A percentile compares a stretch with the other conserved stretches of the same genome.
Evolutionary conservation across 2,329 filamentous ascomycete species (phyloP).

Genomic region (Parastagonospora nodorum): DNA sequence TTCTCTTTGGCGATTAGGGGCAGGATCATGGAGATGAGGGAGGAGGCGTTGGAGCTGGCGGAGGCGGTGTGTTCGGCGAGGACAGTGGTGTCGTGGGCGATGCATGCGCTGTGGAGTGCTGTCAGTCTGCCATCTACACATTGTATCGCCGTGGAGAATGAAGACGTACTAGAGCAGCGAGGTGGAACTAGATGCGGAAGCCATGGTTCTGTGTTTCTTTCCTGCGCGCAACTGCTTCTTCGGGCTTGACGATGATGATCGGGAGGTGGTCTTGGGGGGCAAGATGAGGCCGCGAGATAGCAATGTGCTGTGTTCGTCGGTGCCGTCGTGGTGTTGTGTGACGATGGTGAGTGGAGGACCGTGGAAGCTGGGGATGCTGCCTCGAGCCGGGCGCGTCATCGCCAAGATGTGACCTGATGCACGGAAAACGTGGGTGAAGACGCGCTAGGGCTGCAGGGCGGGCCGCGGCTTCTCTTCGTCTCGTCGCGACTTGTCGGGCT

Average conservation of each 20-base stretch:
- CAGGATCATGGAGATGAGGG: constrained; percentile 89
- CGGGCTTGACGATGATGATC: neutral
- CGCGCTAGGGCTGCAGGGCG: constrained; percentile 11
- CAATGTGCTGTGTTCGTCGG: constrained; percentile 6
- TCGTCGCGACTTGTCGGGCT: neutral
- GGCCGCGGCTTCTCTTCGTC: constrained; percentile 4
- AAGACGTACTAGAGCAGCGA: constrained; percentile 46
- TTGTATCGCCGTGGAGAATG: neutral
- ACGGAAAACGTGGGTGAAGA: constrained; percentile 5
- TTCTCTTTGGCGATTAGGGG: constrained; percentile 81
- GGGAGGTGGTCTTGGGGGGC: constrained; percentile 4
- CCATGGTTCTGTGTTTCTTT: constrained; percentile 31
- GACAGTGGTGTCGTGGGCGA: constrained; percentile 92
- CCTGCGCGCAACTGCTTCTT: constrained; percentile 3
- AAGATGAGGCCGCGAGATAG: constrained; percentile 11
- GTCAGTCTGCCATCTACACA: constrained; percentile 7
- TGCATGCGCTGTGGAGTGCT: constrained; percentile 72
- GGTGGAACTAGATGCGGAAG: constrained; percentile 45
- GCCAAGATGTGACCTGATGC: constrained; percentile 10
- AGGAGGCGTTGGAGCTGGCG: constrained; percentile 79
- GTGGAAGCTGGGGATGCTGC: constrained; percentile 30
- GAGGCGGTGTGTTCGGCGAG: constrained; percentile 90
- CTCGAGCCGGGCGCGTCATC: constrained; percentile 32
- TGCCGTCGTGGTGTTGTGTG: constrained; percentile 1
- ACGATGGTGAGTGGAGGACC: constrained; percentile 14